Base-by-base conservation (phyloP, 31 red algal genomes). In the Asparagopsis taxiformis region DNA sequence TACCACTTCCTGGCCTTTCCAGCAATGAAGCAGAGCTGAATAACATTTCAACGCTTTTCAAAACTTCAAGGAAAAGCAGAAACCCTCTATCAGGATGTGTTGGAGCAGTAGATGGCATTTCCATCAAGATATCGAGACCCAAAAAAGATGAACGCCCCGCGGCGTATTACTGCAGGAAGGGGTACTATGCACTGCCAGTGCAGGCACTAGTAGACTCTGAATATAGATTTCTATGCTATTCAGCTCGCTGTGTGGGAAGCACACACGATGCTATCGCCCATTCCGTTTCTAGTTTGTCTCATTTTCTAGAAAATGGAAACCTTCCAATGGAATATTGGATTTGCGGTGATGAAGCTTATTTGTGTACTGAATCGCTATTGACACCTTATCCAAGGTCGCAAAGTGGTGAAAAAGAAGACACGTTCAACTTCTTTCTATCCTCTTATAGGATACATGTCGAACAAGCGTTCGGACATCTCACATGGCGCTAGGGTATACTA, bases 401-500 rank as follows among this genome's bases (percentile, higher is more conserved):
- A 29, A 29, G 7, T 35, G 28, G 10, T 19, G 15, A 34, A 20
- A 10, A 37, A 3, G 60, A 64, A 10, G 15, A 64, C 34, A 29
- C 60, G 11, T 64, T 38, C 28, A 29, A 64, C 34, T 64, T 64
- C 20, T 37, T 15, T 64, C 32, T 15, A 7, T 64, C 60, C 4
- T 34, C 25, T 4, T 35, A 32, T 4, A 17, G 60, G 20, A 35
- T 64, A 29, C 60, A 64, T 36, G 20, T 64, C 16, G 60, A 64
- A 29, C 60, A 64, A 29, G 30, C 60, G 5, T 64, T 64, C 34
- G 60, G 60, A n/a, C 37, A 0, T 15, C 48, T 67, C 19, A 23
- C 19, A 0, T 25, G 33, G 0, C 8, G 35, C 21, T 46, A 13
- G 41, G 41, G 41, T 9, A 46, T 46, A 46, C 13, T 46, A 46